Evolutionary conservation across 2,329 filamentous ascomycete genomes (phyloP).

Genomic region (Amauroascus niger): DNA sequence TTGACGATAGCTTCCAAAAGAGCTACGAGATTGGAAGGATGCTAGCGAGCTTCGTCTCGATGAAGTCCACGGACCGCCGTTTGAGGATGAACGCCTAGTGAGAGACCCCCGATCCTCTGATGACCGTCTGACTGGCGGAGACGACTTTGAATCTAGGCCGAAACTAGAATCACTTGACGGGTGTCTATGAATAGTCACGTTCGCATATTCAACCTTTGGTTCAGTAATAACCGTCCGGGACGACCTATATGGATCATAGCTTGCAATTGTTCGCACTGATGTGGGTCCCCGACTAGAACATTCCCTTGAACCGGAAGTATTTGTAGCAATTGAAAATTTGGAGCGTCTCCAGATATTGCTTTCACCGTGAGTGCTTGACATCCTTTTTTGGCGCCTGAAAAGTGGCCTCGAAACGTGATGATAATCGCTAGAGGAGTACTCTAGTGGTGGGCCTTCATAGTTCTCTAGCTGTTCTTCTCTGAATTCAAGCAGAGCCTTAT

Average conservation of each 20-base stretch:
- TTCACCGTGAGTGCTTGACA: conserved; percentile 24
- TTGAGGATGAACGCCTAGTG: conserved; percentile 11
- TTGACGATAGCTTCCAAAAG: conserved; percentile 40
- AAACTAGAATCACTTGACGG: conserved; percentile 14
- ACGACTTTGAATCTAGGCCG: not conserved
- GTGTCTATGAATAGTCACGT: conserved; percentile 57
- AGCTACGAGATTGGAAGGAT: conserved; percentile 39
- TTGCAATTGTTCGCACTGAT: conserved; percentile 43
- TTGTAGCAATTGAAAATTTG: conserved; percentile 48
- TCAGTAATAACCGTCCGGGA: conserved; percentile 47
- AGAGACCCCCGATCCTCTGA: not conserved
- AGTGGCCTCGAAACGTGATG: conserved; percentile 56
- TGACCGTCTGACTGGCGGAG: not conserved
- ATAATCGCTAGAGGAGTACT: conserved; percentile 84
- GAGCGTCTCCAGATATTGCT: conserved; percentile 39
- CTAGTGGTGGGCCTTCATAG: conserved; percentile 63
- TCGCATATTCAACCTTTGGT: conserved; percentile 51
- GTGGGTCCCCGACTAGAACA: conserved; percentile 42
- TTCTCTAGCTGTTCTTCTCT: conserved; percentile 78
- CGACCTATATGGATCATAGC: conserved; percentile 76
- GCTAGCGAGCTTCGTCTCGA: conserved; percentile 28
- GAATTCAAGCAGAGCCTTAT: conserved; percentile 72
- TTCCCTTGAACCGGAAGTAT: conserved; percentile 42
- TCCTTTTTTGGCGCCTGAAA: conserved; percentile 27
- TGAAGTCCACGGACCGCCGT: conserved; percentile 18